Base-by-base conservation (phyloP, 2,329 filamentous ascomycete species). In the Aureobasidium musti region DNA sequence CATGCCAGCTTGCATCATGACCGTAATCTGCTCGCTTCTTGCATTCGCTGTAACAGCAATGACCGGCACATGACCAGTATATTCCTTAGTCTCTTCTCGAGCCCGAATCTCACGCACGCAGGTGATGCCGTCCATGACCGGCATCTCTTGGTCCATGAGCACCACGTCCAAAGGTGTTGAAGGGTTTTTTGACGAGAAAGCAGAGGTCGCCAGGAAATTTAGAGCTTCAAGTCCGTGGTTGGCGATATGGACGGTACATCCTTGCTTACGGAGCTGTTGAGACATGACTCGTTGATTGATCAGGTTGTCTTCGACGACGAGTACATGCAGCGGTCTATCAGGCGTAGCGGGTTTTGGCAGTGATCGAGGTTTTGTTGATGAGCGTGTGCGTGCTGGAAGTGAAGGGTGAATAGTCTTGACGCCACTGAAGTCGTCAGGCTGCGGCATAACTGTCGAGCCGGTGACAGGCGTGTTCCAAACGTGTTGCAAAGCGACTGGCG, bases 41-140 rank as follows among this genome's bases (percentile, higher is more conserved):
- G 88, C 89, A 75, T 92, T 91, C 1, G 90, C 90, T 28, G 89
- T 92, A 30, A 89, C 87, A 17, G 87, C 88, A 71, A 91, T 89
- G 69, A 90, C 89, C 2, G 88, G 87, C 8, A 90, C 84, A 70
- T 90, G 88, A 65, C 80, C 78, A 23, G 82, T 79, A 57, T 89
- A 83, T n/a, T 81, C 83, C 13, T 85, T 84, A 47, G 83, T 79
- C 49, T 77, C 78, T 73, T 91, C 79, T 33, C 73, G 43, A 66
- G 87, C 82, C 21, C 90, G 82, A 61, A 92, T 91, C 67, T 80
- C 83, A 52, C 82, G 82, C 11, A 89, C 85, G 68, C 89, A 91
- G 2, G 87, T 87, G 74, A 89, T 86, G 53, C 89, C 89, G 72
- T 91, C 88, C 89, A 92, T 91, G 47, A 91, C 82, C 0, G 89